A percentile compares a stretch with the other conserved stretches of the same genome.
Conservation (phyloP, 2,329 filamentous ascomycete genomes). For the Ilyonectria robusta region DNA sequence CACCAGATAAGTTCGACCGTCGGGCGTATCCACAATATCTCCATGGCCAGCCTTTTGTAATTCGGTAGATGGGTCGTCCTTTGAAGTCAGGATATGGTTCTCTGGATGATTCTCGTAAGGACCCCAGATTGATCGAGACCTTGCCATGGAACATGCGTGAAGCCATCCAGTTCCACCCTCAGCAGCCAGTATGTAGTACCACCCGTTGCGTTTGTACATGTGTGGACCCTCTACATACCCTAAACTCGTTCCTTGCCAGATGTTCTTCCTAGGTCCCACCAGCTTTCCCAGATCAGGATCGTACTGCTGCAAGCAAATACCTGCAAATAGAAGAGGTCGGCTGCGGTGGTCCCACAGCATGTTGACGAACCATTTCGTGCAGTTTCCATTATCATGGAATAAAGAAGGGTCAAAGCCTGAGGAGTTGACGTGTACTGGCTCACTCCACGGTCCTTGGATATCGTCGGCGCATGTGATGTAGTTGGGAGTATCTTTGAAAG, state of each 20-base stretch:
- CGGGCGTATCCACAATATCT: constrained; percentile 67
- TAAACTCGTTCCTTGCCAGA: constrained; percentile 69
- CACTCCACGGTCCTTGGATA: constrained; percentile 73
- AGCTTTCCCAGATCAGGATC: constrained; percentile 64
- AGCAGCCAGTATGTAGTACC: constrained; percentile 72
- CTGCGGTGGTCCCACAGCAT: constrained; percentile 69
- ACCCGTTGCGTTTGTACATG: constrained; percentile 70
- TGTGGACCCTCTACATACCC: constrained; percentile 70
- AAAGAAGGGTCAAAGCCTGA: constrained; percentile 74
- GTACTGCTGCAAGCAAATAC: constrained; percentile 72
- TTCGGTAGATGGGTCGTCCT: constrained; percentile 62
- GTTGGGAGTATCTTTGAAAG: constrained; percentile 75
- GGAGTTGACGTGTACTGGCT: constrained; percentile 71
- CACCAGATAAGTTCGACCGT: constrained; percentile 68
- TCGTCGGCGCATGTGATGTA: constrained; percentile 70
- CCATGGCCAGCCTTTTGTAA: constrained; percentile 68
- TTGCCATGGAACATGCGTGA: constrained; percentile 73
- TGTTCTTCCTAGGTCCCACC: constrained; percentile 68
- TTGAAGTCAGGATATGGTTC: constrained; percentile 69
- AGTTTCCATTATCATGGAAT: constrained; percentile 71
- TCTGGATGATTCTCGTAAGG: constrained; percentile 73
- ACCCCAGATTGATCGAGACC: constrained; percentile 67
- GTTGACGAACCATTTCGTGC: constrained; percentile 69
- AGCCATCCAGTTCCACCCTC: constrained; percentile 73
- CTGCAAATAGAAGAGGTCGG: constrained; percentile 67